Conservation (phyloP, 2,329 filamentous ascomycete genomes). For the Leptographium galeiforme region DNA sequence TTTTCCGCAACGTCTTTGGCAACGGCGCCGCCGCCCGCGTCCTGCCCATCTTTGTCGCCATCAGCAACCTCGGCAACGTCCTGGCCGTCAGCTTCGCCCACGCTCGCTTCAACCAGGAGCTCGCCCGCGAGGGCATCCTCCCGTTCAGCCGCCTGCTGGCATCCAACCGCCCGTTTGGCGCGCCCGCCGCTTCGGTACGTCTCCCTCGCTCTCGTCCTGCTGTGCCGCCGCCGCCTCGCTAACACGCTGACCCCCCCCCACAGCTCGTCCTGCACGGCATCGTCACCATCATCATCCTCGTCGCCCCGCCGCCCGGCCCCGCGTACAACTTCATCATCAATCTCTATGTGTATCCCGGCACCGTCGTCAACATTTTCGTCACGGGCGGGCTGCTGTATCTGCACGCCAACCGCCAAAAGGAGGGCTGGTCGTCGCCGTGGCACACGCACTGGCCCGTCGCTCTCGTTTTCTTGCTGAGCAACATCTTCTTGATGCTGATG, state of each 20-base stretch:
- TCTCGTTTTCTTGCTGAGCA: slow-evolving; percentile 34
- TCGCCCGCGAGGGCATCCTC: slow-evolving; percentile 56
- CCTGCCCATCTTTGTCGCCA: slow-evolving; percentile 16
- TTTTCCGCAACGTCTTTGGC: slow-evolving; percentile 41
- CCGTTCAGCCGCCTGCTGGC: slow-evolving; percentile 56
- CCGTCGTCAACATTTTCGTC: neutral
- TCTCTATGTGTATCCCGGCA: slow-evolving; percentile 1
- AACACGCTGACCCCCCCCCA: neutral
- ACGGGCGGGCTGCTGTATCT: neutral
- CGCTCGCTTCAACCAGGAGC: slow-evolving; percentile 46
- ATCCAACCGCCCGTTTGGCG: slow-evolving; percentile 20
- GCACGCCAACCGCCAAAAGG: neutral
- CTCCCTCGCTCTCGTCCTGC: too few species aligned
- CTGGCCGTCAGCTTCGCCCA: slow-evolving; percentile 37
- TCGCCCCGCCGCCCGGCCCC: neutral
- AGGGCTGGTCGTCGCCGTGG: slow-evolving; percentile 40
- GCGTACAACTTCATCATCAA: slow-evolving; percentile 3
- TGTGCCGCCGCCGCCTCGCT: too few species aligned
- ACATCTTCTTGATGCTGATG: slow-evolving; percentile 37
- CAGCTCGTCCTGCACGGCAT: neutral
- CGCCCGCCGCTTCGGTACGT: neutral
- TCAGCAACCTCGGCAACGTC: slow-evolving; percentile 3
- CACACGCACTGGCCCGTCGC: slow-evolving; percentile 34
- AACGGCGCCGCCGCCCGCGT: slow-evolving; percentile 31
- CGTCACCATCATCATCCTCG: neutral